Conservation (phyloP, 306 rosid species). For the Hylodesmum podocarpum region DNA sequence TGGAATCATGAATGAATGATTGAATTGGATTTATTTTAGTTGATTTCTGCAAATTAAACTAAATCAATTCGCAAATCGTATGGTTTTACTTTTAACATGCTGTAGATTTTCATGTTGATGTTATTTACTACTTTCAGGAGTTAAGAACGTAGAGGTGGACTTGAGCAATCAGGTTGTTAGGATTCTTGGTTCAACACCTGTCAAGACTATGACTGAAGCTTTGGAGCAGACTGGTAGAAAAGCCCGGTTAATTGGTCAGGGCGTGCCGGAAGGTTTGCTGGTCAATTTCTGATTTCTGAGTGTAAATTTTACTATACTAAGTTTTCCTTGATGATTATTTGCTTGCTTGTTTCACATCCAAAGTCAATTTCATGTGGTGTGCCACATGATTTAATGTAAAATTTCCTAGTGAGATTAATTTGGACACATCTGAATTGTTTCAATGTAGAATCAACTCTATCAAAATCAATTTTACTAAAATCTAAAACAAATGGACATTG, state of each 20-base stretch:
- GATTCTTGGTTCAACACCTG: constrained; percentile 81
- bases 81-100: background rate
- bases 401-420: background rate
- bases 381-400: background rate
- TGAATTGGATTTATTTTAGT: background rate
- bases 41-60: background rate
- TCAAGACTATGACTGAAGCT: constrained; percentile 87
- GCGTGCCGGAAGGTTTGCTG: constrained; percentile 72
- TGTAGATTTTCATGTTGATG: background rate
- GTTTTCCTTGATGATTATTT: background rate
- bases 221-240: constrained; percentile 80
- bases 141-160: constrained; percentile 81
- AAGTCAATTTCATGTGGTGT: background rate
- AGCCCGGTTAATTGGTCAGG: constrained; percentile 91
- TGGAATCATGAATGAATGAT: background rate
- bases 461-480: background rate
- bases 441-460: background rate
- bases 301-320: background rate
- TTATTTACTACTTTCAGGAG: constrained; percentile 46
- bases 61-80: background rate
- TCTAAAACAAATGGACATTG: background rate
- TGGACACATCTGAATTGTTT: background rate
- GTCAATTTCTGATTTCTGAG: background rate
- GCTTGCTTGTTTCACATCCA: background rate
- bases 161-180: constrained; percentile 81